Percentiles rank a stretch among this genome's conserved stretches.
Evolutionary conservation across 345 rosid genomes (phyloP).

Genomic region (Brassica juncea): DNA sequence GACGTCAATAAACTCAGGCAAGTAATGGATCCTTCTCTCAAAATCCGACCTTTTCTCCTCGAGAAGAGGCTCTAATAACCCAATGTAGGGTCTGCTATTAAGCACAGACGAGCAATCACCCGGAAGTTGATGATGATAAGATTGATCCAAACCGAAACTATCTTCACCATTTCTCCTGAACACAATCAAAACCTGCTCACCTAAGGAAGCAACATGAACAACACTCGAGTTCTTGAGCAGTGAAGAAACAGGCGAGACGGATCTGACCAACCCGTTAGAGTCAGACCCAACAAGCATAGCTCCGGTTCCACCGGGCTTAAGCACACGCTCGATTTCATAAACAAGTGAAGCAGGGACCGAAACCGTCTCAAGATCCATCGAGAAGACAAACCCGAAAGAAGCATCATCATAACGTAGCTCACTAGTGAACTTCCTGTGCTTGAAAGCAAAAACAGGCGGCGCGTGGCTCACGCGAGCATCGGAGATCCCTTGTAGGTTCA

Average conservation of each 20-base stretch:
- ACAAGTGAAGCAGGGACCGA: slow-evolving; percentile 78
- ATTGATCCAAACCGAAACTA: slow-evolving; percentile 48
- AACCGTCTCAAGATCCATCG: slow-evolving; percentile 59
- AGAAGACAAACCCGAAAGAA: slow-evolving; percentile 70
- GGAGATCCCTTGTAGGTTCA: slow-evolving; percentile 59
- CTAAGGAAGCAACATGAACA: slow-evolving; percentile 61
- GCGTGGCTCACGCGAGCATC: slow-evolving; percentile 53
- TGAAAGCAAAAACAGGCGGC: slow-evolving; percentile 62
- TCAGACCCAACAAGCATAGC: slow-evolving; percentile 72
- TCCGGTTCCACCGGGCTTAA: slow-evolving; percentile 75
- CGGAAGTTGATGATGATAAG: slow-evolving; percentile 42
- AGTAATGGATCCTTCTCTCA: slow-evolving; percentile 51
- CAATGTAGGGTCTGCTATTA: slow-evolving; percentile 50
- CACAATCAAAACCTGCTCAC: slow-evolving; percentile 62
- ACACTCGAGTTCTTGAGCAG: slow-evolving; percentile 66
- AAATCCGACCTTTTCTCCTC: slow-evolving; percentile 46
- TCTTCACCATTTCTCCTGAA: slow-evolving; percentile 58
- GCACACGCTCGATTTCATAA: slow-evolving; percentile 83
- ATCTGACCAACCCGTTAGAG: slow-evolving; percentile 62
- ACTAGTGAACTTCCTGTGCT: slow-evolving; percentile 55
- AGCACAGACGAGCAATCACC: slow-evolving; percentile 59
- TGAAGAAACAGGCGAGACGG: slow-evolving; percentile 74
- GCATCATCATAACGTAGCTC: slow-evolving; percentile 49
- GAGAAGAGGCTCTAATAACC: slow-evolving; percentile 60
- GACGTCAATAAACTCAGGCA: slow-evolving; percentile 61